These are phyloP conservation scores for Somion occarium DNA, from an alignment of 1,284 basidiomycete species.

Conservation along the genomic window DNA sequence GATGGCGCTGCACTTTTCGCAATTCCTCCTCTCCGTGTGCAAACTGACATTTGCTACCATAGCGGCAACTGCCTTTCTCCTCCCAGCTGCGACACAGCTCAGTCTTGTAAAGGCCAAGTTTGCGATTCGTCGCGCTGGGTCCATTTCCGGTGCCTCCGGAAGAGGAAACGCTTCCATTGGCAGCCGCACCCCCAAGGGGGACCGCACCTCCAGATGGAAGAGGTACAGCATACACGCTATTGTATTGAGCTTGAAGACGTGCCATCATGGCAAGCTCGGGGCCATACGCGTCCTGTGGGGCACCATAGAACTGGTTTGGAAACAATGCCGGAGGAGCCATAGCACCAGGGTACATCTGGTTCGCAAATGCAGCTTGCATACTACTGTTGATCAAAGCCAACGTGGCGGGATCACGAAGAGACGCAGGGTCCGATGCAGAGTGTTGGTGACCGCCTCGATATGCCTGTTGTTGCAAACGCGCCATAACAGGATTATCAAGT, in stretches of 20 bases:
- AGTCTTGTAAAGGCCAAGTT: slow-evolving; percentile 87
- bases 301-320: slow-evolving; percentile 59
- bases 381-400: slow-evolving; percentile 54
- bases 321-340: slow-evolving; percentile 51
- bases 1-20: slow-evolving; percentile 75
- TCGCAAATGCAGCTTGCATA: slow-evolving; percentile 47
- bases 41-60: slow-evolving; percentile 85
- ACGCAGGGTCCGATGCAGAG: slow-evolving; percentile 73
- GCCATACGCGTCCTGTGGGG: slow-evolving; percentile 52
- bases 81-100: slow-evolving; percentile 92
- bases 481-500: slow-evolving; percentile 57
- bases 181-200: slow-evolving; percentile 17
- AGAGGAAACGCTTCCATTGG: slow-evolving; percentile 27
- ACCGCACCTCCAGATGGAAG: slow-evolving; percentile 20
- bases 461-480: slow-evolving; percentile 65
- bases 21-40: slow-evolving; percentile 88
- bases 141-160: slow-evolving; percentile 37
- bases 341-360: slow-evolving; percentile 32
- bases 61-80: slow-evolving; percentile 86
- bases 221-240: slow-evolving; percentile 48
- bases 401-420: slow-evolving; percentile 60
- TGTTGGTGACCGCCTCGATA: slow-evolving; percentile 73
- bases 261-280: slow-evolving; percentile 53
- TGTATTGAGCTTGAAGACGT: slow-evolving; percentile 40
- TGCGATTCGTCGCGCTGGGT: slow-evolving; percentile 84